Conservation (phyloP, 2,329 filamentous ascomycete species). For the Sphaceloma murrayae region DNA sequence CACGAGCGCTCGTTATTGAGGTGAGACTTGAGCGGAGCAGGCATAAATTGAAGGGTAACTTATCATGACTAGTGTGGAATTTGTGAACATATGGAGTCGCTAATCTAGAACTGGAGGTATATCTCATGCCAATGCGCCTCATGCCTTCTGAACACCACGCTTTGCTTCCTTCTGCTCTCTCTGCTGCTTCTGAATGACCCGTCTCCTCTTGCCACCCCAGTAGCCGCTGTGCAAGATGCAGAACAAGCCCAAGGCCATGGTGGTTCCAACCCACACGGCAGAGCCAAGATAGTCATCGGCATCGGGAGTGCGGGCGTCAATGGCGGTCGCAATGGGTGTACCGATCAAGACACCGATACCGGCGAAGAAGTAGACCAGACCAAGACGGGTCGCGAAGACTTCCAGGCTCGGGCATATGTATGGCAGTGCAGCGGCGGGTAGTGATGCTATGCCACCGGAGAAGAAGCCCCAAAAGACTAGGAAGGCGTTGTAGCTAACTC, state of each 20-base stretch:
- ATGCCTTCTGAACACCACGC: too few species aligned
- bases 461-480: constrained; percentile 29
- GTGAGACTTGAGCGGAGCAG: too few species aligned
- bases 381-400: constrained; percentile 29
- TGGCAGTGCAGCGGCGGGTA: constrained; percentile 27
- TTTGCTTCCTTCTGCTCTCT: constrained; percentile 7
- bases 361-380: constrained; percentile 29
- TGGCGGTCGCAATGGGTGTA: constrained; percentile 26
- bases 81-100: too few species aligned
- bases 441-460: constrained; percentile 28
- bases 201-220: constrained; percentile 6
- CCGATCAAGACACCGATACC: constrained; percentile 29
- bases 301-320: constrained; percentile 4
- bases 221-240: constrained; percentile 8
- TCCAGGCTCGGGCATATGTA: constrained; percentile 27
- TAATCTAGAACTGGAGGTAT: too few species aligned
- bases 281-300: constrained; percentile 7
- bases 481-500: constrained; percentile 24
- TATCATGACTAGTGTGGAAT: too few species aligned
- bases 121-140: too few species aligned
- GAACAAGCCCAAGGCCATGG: constrained; percentile 3
- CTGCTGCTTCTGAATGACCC: constrained; percentile 1
- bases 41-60: too few species aligned
- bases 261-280: constrained; percentile 9
- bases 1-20: too few species aligned